A percentile compares a stretch with the other conserved stretches of the same genome.
phyloP scores from a whole-genome alignment of 148 eudicot species.

The Pharnaceum exiguum region DNA sequence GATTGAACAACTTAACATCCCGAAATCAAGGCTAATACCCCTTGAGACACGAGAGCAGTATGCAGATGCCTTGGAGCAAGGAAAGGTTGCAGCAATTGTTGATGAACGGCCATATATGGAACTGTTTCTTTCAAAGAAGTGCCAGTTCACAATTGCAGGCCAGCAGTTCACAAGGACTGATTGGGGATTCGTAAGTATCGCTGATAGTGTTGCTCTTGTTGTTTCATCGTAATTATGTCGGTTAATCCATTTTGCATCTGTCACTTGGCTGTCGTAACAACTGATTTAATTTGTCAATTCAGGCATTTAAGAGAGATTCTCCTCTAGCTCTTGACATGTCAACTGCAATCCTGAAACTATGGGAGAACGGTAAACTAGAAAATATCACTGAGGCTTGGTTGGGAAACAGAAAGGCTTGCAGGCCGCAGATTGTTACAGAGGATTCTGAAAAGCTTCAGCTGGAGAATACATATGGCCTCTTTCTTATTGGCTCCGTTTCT shows the following conservation, averaged over 20 bases:
- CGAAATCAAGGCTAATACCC: conserved; percentile 55
- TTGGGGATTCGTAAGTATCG: conserved; percentile 90
- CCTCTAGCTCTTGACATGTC: conserved; percentile 46
- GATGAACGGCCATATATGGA: conserved; percentile 82
- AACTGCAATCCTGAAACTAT: conserved; percentile 35
- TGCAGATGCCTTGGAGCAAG: conserved; percentile 51
- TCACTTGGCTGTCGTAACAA: not conserved
- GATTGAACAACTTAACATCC: conserved; percentile 57
- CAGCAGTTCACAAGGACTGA: conserved; percentile 71
- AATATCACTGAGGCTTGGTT: conserved; percentile 32
- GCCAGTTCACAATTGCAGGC: conserved; percentile 61
- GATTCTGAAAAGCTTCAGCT: conserved; percentile 31
- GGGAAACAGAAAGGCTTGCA: conserved; percentile 6
- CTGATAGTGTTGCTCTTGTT: not conserved
- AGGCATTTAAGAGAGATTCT: conserved; percentile 43
- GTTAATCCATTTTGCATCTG: no score
- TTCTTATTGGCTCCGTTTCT: conserved; percentile 17
- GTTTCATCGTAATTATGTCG: not conserved
- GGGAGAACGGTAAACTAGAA: conserved; percentile 31
- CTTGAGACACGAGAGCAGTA: conserved; percentile 69
- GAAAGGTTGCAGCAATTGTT: conserved; percentile 81
- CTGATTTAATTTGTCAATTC: not conserved
- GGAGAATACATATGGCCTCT: conserved; percentile 26
- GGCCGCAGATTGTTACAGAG: not conserved
- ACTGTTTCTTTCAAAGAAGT: conserved; percentile 50